These are phyloP conservation scores for Suillus spraguei DNA, from an alignment of 768 basidiomycete genomes.

Conservation along the genomic window DNA sequence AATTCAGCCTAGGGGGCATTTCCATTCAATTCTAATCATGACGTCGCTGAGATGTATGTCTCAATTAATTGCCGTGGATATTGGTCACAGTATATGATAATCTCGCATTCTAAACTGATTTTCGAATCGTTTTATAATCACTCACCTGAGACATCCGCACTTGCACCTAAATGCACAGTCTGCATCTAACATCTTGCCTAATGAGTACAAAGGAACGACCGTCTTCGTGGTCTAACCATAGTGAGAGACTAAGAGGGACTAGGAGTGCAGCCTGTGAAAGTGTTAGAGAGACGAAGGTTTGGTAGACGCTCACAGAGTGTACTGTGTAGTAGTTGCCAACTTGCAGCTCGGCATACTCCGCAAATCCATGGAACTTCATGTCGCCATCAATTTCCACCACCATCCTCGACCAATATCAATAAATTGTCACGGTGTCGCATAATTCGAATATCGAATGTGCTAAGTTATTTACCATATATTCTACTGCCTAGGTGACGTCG, in stretches of 20 bases:
- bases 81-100: too few relatives aligned
- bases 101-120: too few relatives aligned
- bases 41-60: too few relatives aligned
- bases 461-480: not conserved
- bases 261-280: not conserved
- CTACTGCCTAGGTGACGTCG: not conserved
- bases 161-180: not conserved
- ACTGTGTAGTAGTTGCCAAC: too few relatives aligned
- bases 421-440: too few relatives aligned
- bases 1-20: too few relatives aligned
- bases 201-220: not conserved
- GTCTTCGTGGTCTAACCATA: not conserved
- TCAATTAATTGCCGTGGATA: too few relatives aligned
- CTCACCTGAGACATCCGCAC: slow-evolving; percentile 4
- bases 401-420: too few relatives aligned
- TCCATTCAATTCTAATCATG: too few relatives aligned
- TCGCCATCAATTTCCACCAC: not conserved
- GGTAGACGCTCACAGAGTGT: too few relatives aligned
- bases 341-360: not conserved
- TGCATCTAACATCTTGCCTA: not conserved
- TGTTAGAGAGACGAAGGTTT: too few relatives aligned
- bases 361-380: not conserved
- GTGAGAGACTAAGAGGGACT: not conserved
- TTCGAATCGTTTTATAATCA: not conserved
- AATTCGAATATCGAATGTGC: not conserved